phyloP scores from a whole-genome alignment of 371 early-diverging fungal species.

The Rhizopus stolonifer region DNA sequence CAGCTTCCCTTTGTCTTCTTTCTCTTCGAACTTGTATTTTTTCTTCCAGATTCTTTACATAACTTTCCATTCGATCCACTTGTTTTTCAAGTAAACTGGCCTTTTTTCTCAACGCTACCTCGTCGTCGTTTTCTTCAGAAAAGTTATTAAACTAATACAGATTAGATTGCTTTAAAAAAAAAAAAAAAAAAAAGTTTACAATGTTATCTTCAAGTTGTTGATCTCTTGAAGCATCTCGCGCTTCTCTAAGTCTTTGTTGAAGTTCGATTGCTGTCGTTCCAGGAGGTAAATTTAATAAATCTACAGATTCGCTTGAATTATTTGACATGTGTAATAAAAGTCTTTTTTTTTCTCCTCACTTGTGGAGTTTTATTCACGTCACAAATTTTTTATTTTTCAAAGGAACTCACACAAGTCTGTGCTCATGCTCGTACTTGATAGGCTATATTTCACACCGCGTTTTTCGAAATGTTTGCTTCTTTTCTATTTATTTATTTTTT shows the following conservation, averaged over 20 bases:
- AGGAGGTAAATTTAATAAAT: slow-evolving; percentile 19
- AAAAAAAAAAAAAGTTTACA: slow-evolving; percentile 13
- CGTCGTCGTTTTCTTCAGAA: slow-evolving; percentile 7
- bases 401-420: too few relatives aligned
- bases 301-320: slow-evolving; percentile 4
- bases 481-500: too few relatives aligned
- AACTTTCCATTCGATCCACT: slow-evolving; percentile 16
- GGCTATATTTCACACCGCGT: too few relatives aligned
- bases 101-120: slow-evolving; percentile 19
- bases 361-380: too few relatives aligned
- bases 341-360: too few relatives aligned
- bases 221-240: slow-evolving; percentile 17
- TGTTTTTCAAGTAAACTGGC: not conserved
- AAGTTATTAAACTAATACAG: slow-evolving; percentile 1
- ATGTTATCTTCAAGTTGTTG: slow-evolving; percentile 22
- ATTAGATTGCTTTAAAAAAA: not conserved
- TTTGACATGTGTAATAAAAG: slow-evolving; percentile 10
- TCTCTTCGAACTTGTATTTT: slow-evolving; percentile 16
- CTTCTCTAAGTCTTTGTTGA: slow-evolving; percentile 27
- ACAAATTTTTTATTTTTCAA: too few relatives aligned
- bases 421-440: too few relatives aligned
- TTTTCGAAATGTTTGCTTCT: too few relatives aligned
- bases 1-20: slow-evolving; percentile 25
- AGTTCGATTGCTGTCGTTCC: slow-evolving; percentile 27
- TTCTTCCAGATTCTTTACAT: slow-evolving; percentile 16